Base-by-base conservation (phyloP, 2,329 filamentous ascomycete species). In the Magnaporthiopsis incrustans region DNA sequence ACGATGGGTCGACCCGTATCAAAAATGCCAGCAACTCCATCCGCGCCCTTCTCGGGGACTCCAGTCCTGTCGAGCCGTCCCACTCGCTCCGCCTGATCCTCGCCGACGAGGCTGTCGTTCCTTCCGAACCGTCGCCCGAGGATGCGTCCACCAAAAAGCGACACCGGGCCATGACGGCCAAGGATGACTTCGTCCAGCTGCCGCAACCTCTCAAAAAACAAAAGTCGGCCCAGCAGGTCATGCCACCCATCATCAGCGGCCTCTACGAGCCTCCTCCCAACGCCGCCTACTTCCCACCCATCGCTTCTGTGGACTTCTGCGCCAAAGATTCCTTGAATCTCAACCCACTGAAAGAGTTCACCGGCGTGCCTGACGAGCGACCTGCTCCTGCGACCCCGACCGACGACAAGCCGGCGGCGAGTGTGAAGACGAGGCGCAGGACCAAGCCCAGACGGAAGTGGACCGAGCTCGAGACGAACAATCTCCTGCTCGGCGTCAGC, bases 161-260 rank as follows among this genome's bases (percentile, higher is more conserved):
- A n/a, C 78, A 77, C 35, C 75, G 80, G 61, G 74, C 74, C 10
- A 71, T 80, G 58, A 75, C 79, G 33, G 76, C 75, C 64, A 85
- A 86, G 67, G 86, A 88, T 65, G 85, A 88, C 67, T 84, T 86
- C 67, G 80, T 87, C 53, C 85, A 88, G 70, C 76, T 88, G 22
- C 86, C 86, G 1, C 84, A 88, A 69, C 85, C 85, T 3, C 77
- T 85, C 60, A 87, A 87, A 77, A 88, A 87, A 70, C 84, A 85
- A 68, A 87, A 85, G 71, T 81, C 85, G 3, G 77, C 80, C 15
- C 81, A 83, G 66, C 81, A 84, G 69, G 80, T 82, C 61, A 82
- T 86, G 70, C 86, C 86, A 11, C 85, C 85, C 63, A 88, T 88
- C 66, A 88, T 88, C 71, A 86, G 85, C 66, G 85, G 85, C 61